These are phyloP conservation scores for Pleurotus salmoneostramineus DNA, from an alignment of 768 basidiomycete species.

Conservation along the genomic window DNA sequence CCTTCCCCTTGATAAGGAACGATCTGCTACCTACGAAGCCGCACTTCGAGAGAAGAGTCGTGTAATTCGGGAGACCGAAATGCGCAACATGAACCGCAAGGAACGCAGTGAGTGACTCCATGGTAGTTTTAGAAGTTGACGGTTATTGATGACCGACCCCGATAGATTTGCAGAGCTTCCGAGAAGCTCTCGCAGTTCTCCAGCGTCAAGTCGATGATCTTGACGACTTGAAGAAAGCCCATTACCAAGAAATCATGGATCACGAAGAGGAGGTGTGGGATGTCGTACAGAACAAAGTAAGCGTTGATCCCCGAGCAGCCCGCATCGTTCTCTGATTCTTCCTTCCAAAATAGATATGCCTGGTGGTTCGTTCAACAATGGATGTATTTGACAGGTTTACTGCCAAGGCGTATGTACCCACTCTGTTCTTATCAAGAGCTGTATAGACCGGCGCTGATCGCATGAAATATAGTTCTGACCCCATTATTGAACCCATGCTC, in stretches of 20 bases:
- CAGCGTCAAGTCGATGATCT: constrained; percentile 91
- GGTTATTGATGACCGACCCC: constrained; percentile 8
- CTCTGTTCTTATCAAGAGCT: constrained; percentile 13
- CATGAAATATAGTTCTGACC: constrained; percentile 60
- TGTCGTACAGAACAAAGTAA: constrained; percentile 78
- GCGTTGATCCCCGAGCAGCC: not conserved
- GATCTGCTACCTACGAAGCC: constrained; percentile 80
- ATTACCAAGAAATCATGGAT: constrained; percentile 86
- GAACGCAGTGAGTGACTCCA: constrained; percentile 64
- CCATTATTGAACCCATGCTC: constrained; percentile 86
- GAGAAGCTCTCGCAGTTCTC: constrained; percentile 75
- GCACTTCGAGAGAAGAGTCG: constrained; percentile 79
- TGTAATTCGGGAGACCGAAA: constrained; percentile 82
- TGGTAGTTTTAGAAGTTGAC: not conserved
- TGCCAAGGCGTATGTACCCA: constrained; percentile 69
- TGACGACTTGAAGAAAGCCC: constrained; percentile 77
- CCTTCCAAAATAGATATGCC: constrained; percentile 49
- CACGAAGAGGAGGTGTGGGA: constrained; percentile 98
- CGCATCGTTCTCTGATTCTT: constrained; percentile 10
- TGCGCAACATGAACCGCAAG: constrained; percentile 78
- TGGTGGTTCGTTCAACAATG: constrained; percentile 86
- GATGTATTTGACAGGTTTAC: constrained; percentile 89
- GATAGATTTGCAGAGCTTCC: constrained; percentile 82
- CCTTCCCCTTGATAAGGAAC: constrained; percentile 52
- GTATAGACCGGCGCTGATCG: not conserved